A percentile compares a stretch with the other conserved stretches of the same genome.
Evolutionary conservation across 805 yeast genomes (phyloP).

Genomic region (Ogataea glucozyma): DNA sequence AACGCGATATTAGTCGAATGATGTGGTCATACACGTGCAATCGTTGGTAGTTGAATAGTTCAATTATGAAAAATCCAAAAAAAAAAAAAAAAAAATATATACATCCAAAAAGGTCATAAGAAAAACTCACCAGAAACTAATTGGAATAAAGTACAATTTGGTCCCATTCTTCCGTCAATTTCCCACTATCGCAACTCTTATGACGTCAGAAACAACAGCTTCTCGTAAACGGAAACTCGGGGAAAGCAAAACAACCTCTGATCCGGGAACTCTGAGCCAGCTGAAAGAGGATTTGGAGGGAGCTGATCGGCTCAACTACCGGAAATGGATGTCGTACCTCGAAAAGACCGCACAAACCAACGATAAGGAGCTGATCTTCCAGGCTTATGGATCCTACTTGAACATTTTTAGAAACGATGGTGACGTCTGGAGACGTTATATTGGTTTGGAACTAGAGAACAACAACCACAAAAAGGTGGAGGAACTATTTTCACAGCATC

Average conservation of each 20-base stretch:
- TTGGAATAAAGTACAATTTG: too few relatives aligned
- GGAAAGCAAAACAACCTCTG: conserved; percentile 1
- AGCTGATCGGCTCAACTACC: conserved; percentile 52
- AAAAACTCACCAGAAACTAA: not conserved
- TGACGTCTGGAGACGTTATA: conserved; percentile 72
- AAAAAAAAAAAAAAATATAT: not conserved
- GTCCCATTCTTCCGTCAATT: not conserved
- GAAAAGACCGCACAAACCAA: conserved; percentile 51
- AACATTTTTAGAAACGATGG: conserved; percentile 67
- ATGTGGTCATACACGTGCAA: too few relatives aligned
- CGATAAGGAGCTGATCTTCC: conserved; percentile 58
- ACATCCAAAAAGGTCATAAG: not conserved
- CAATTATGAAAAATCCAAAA: too few relatives aligned
- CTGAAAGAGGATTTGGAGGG: conserved; percentile 53
- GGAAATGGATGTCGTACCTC: conserved; percentile 58
- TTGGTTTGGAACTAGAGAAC: conserved; percentile 60
- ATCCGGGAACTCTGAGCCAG: conserved; percentile 47
- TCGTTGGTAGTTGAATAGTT: too few relatives aligned
- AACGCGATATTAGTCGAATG: too few relatives aligned
- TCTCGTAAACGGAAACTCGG: conserved; percentile 16
- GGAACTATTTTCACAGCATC: conserved; percentile 60
- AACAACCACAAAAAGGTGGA: conserved; percentile 69
- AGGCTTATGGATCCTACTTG: conserved; percentile 60
- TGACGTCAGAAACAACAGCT: conserved; percentile 9
- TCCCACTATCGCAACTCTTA: not conserved